Evolutionary conservation across 768 basidiomycete species (phyloP).

Genomic region (Xanthoconium purpureum): DNA sequence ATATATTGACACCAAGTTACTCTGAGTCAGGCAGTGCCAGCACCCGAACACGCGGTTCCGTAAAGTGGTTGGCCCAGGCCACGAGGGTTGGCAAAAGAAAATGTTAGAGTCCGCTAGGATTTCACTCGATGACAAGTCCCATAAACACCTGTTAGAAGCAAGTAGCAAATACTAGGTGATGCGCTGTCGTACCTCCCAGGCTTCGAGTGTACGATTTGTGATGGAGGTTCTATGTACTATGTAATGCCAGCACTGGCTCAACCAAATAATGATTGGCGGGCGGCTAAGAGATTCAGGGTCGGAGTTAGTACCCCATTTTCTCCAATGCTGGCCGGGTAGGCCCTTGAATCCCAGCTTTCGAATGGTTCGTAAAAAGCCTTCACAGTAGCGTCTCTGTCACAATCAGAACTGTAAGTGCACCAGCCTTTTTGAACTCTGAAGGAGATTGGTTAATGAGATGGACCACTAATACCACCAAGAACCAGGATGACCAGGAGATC

Average conservation of each 20-base stretch:
- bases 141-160: neutral
- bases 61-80: neutral
- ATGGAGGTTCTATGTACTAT: neutral
- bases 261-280: neutral
- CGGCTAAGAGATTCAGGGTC: neutral
- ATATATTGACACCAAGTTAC: neutral
- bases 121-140: neutral
- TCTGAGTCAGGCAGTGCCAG: no score
- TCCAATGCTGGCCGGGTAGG: neutral
- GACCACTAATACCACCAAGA: neutral
- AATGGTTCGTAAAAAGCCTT: neutral
- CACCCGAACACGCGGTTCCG: neutral
- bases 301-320: neutral
- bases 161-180: neutral
- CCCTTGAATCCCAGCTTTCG: neutral
- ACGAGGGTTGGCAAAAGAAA: neutral
- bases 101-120: neutral
- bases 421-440: neutral
- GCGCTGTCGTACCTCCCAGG: neutral
- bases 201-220: neutral
- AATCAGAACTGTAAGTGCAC: no score
- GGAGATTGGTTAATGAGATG: neutral
- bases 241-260: neutral
- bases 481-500: neutral
- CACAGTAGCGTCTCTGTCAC: no score